A percentile compares a stretch with the other conserved stretches of the same genome.
phyloP scores from a whole-genome alignment of 371 early-diverging fungal species.

The Chytridium lagenaria region DNA sequence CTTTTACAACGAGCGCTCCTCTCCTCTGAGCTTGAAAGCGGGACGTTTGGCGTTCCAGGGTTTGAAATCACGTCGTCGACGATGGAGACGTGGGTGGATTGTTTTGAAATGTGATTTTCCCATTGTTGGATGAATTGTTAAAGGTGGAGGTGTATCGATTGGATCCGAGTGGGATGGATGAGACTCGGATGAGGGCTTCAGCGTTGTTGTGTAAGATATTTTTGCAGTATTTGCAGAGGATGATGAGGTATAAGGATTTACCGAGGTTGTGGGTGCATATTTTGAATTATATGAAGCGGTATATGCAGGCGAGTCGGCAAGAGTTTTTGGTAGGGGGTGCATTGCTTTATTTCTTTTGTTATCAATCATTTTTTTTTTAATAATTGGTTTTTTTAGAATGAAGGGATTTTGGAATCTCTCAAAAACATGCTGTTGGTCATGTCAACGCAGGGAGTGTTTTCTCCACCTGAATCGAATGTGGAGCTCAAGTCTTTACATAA shows the following conservation, averaged over 20 bases:
- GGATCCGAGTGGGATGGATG: slow-evolving; percentile 57
- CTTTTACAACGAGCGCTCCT: slow-evolving; percentile 64
- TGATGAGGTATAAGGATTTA: slow-evolving; percentile 60
- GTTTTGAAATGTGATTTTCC: slow-evolving; percentile 76
- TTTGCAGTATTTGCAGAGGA: slow-evolving; percentile 63
- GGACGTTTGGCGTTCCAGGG: slow-evolving; percentile 33
- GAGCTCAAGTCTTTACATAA: slow-evolving; percentile 25
- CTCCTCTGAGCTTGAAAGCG: slow-evolving; percentile 48
- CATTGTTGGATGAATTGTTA: slow-evolving; percentile 67
- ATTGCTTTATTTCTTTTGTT: not conserved
- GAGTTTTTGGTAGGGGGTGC: slow-evolving; percentile 62
- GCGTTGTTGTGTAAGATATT: slow-evolving; percentile 70
- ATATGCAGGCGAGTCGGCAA: slow-evolving; percentile 35
- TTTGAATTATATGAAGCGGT: slow-evolving; percentile 40
- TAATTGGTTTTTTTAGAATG: slow-evolving; percentile 62
- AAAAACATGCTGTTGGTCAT: slow-evolving; percentile 78
- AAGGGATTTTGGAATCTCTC: slow-evolving; percentile 70
- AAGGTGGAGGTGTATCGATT: slow-evolving; percentile 59
- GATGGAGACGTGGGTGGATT: slow-evolving; percentile 57
- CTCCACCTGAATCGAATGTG: slow-evolving; percentile 21
- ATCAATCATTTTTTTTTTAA: too few relatives aligned
- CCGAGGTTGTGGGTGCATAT: slow-evolving; percentile 60
- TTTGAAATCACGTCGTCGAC: slow-evolving; percentile 38
- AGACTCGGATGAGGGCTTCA: slow-evolving; percentile 66
- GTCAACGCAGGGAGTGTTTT: slow-evolving; percentile 62